A percentile compares a stretch with the other conserved stretches of the same genome.
Evolutionary conservation across 169 alveolate species (phyloP).

Genomic region (Fabrea salina): DNA sequence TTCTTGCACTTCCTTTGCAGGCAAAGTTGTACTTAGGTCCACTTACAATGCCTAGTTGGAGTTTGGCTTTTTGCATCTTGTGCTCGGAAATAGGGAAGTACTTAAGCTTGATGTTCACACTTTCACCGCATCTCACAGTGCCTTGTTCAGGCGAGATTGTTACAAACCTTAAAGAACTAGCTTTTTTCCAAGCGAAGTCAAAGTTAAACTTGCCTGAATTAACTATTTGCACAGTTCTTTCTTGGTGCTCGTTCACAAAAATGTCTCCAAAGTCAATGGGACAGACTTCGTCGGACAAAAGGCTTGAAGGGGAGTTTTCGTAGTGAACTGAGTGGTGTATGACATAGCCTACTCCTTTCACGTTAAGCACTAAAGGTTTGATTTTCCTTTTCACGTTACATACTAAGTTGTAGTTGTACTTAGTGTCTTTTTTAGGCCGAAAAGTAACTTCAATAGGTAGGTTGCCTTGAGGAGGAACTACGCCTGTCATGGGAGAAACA

Average conservation of each 20-base stretch:
- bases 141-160: constrained; percentile 86
- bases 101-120: constrained; percentile 71
- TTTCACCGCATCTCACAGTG: constrained; percentile 80
- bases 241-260: constrained; percentile 83
- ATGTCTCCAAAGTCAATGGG: constrained; percentile 83
- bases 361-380: constrained; percentile 86
- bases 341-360: constrained; percentile 90
- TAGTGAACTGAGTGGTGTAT: constrained; percentile 74
- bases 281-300: constrained; percentile 57
- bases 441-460: constrained; percentile 81
- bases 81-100: constrained; percentile 79
- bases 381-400: constrained; percentile 88
- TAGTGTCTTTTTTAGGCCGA: constrained; percentile 84
- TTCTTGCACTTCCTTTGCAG: constrained; percentile 79
- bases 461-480: constrained; percentile 73
- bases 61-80: constrained; percentile 65
- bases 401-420: constrained; percentile 84
- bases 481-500: constrained; percentile 79
- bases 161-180: constrained; percentile 61
- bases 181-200: constrained; percentile 84
- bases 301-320: constrained; percentile 56
- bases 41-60: constrained; percentile 71
- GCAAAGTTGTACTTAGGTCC: constrained; percentile 85
- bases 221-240: constrained; percentile 71
- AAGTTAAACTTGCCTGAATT: constrained; percentile 88